Conservation (phyloP, 176 grass and related monocot species). For the Leersia perrieri region DNA sequence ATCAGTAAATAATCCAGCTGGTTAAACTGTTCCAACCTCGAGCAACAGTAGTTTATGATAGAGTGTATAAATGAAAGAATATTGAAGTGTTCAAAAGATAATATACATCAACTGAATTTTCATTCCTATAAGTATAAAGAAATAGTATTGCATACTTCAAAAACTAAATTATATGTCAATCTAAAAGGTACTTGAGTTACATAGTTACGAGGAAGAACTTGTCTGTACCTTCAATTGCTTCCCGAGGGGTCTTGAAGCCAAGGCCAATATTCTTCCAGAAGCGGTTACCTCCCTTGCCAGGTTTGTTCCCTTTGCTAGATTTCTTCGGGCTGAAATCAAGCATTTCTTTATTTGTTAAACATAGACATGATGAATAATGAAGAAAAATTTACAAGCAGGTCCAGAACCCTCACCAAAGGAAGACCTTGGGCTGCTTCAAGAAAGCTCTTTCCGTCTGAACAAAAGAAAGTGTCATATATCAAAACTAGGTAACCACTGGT, state of each 20-base stretch:
- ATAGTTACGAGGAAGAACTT: background rate
- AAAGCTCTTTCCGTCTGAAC: slow-evolving; percentile 54
- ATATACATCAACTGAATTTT: background rate
- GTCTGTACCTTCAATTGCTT: slow-evolving; percentile 49
- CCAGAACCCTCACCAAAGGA: slow-evolving; percentile 38
- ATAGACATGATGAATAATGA: background rate
- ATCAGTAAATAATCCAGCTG: background rate
- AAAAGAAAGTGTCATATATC: background rate
- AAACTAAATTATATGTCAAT: background rate
- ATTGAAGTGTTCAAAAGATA: background rate
- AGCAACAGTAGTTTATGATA: background rate
- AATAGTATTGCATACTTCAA: background rate
- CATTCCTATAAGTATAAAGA: background rate
- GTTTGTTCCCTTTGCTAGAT: slow-evolving; percentile 49
- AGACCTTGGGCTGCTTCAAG: slow-evolving; percentile 53
- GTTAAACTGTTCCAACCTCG: background rate
- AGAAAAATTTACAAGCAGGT: background rate
- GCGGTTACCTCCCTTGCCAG: slow-evolving; percentile 55
- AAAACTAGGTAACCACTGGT: background rate
- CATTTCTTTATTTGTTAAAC: background rate
- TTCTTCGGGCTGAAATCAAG: slow-evolving; percentile 39
- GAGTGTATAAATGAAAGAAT: background rate
- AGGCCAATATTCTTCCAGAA: slow-evolving; percentile 58
- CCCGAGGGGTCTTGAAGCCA: slow-evolving; percentile 54
- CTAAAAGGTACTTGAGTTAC: background rate